A percentile compares a stretch with the other conserved stretches of the same genome.
Evolutionary conservation across 108 stramenopile species (phyloP).

Genomic region (Cyclotella cryptica): DNA sequence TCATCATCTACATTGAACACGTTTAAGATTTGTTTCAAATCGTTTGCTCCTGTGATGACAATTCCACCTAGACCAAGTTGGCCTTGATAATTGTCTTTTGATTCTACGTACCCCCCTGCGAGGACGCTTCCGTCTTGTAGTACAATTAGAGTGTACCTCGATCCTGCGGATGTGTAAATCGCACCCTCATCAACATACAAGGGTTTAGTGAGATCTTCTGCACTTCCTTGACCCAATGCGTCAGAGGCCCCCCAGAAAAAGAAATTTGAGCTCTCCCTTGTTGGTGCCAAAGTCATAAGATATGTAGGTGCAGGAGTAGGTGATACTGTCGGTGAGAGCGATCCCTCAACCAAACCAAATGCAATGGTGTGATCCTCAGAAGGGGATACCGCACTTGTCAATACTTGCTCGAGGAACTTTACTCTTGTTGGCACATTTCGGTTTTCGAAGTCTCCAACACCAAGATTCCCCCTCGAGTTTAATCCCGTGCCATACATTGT

Average conservation of each 20-base stretch:
- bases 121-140: conserved; percentile 29
- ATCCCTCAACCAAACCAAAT: conserved; percentile 16
- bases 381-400: conserved; percentile 23
- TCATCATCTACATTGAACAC: conserved; percentile 13
- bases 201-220: conserved; percentile 18
- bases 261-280: conserved; percentile 21
- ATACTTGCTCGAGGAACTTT: conserved; percentile 23
- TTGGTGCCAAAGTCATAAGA: conserved; percentile 6
- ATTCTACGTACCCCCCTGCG: conserved; percentile 37
- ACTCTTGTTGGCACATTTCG: conserved; percentile 38
- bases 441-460: conserved; percentile 37
- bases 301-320: not conserved
- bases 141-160: conserved; percentile 29
- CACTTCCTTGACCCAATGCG: conserved; percentile 21
- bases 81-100: conserved; percentile 33
- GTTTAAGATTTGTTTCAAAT: conserved; percentile 22
- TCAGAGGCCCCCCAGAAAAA: conserved; percentile 48
- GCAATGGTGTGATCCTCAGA: conserved; percentile 45
- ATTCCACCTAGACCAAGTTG: conserved; percentile 35
- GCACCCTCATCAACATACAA: conserved; percentile 22
- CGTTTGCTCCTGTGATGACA: conserved; percentile 32
- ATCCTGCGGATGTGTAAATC: conserved; percentile 28
- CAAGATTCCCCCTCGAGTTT: conserved; percentile 47
- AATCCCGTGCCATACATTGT: conserved; percentile 34
- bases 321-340: conserved; percentile 8